phyloP scores from a whole-genome alignment of 495 filamentous ascomycete genomes.

The Physcia stellaris region DNA sequence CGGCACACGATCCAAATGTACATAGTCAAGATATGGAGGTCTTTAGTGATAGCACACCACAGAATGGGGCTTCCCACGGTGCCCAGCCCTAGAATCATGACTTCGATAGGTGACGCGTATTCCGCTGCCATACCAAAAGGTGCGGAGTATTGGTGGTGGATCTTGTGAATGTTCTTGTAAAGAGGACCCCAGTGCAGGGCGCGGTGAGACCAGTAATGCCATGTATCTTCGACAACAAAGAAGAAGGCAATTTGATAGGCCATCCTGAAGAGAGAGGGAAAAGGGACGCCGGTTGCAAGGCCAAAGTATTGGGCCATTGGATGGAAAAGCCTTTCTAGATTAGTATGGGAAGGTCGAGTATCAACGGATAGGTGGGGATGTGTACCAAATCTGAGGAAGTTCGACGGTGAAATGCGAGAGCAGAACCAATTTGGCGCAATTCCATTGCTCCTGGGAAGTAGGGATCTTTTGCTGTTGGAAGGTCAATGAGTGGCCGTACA shows the following conservation, averaged over 20 bases:
- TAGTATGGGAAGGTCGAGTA: background rate
- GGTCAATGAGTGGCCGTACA: background rate
- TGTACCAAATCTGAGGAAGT: conserved; percentile 87
- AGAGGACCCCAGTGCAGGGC: conserved; percentile 89
- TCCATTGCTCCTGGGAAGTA: conserved; percentile 80
- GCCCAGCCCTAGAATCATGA: conserved; percentile 92
- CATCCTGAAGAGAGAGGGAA: conserved; percentile 74
- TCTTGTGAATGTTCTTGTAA: conserved; percentile 93
- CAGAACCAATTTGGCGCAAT: conserved; percentile 82
- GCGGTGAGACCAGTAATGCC: conserved; percentile 97
- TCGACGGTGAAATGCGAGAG: conserved; percentile 94
- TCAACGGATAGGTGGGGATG: background rate
- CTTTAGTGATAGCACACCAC: conserved; percentile 69
- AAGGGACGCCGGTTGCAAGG: conserved; percentile 76
- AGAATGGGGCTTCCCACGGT: conserved; percentile 72
- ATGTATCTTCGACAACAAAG: conserved; percentile 91
- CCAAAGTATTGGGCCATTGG: conserved; percentile 93
- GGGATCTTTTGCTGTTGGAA: conserved; percentile 65
- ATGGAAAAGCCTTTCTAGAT: conserved; percentile 62
- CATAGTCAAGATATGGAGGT: conserved; percentile 94
- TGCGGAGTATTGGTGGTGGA: conserved; percentile 96
- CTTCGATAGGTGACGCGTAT: conserved; percentile 95
- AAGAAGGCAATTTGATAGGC: conserved; percentile 85
- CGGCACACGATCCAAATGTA: conserved; percentile 91
- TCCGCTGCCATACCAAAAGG: conserved; percentile 94